Conservation (phyloP, 345 rosid genomes). For the Citrus unshiu region DNA sequence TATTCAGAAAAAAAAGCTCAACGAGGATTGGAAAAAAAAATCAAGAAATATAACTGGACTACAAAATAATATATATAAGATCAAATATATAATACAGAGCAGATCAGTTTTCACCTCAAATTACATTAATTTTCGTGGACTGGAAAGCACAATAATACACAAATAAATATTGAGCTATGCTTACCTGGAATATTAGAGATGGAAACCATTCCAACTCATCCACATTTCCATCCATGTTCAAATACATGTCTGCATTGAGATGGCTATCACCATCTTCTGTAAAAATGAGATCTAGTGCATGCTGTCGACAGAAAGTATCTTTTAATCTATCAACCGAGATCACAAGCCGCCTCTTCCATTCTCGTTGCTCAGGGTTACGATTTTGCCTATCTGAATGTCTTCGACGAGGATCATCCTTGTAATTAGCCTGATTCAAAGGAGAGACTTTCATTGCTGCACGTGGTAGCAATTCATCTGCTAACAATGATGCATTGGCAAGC, state of each 20-base stretch:
- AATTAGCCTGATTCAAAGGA: slow-evolving; percentile 49
- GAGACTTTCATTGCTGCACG: slow-evolving; percentile 98
- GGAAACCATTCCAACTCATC: slow-evolving; percentile 86
- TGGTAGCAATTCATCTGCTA: slow-evolving; percentile 95
- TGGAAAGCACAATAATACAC: background rate
- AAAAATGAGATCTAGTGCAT: slow-evolving; percentile 96
- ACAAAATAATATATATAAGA: background rate
- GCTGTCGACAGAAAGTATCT: slow-evolving; percentile 90
- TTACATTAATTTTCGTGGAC: background rate
- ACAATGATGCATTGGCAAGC: slow-evolving; percentile 92
- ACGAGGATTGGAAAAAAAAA: background rate
- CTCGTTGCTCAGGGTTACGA: slow-evolving; percentile 98
- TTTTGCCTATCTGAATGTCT: slow-evolving; percentile 84
- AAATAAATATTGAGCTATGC: background rate
- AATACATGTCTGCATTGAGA: slow-evolving; percentile 89
- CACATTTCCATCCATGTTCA: slow-evolving; percentile 70
- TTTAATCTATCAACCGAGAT: slow-evolving; percentile 83
- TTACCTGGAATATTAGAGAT: slow-evolving; percentile 92
- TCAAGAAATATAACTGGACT: background rate
- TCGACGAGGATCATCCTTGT: slow-evolving; percentile 64
- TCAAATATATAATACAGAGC: background rate
- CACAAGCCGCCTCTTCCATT: slow-evolving; percentile 93
- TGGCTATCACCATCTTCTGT: slow-evolving; percentile 97
- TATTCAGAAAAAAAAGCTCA: background rate
- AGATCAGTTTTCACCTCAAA: background rate